Base-by-base conservation (phyloP, 352 stramenopile genomes). In the Phytophthora syringae region DNA sequence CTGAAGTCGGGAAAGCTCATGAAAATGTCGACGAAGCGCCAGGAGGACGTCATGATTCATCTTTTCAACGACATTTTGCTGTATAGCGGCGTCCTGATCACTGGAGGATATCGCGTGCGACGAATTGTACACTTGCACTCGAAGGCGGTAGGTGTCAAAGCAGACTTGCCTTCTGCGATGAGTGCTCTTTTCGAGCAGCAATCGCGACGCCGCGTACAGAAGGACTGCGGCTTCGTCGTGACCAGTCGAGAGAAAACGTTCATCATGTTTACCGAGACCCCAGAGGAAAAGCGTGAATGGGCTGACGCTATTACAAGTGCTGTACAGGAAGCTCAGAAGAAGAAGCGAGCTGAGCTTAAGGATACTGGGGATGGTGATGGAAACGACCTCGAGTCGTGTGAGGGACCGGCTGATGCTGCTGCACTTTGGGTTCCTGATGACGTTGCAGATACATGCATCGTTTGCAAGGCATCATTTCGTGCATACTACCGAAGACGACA, bases 31-130 rank as follows among this genome's bases (percentile, higher is more conserved):
- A 94, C 85, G 1, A 90, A 89, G 60, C 80, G 86, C 11, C 77
- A 80, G 40, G 86, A 96, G 60, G 81, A 94, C 20, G 83, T 96
- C 15, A 84, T 93, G 72, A 68, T 96, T 24, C 88, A 96, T 52
- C 54, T 96, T 18, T 96, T 96, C 58, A 96, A 94, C 56, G 88
- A 96, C 45, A 76, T 96, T 18, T 50, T 96, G 36, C 72, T 96
- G 28, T 96, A 94, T 71, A 96, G 88, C 36, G 81, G 77, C 18
- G 72, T 93, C 45, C 52, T 93, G 0, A 79, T 92, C 39, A 91
- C 82, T 0, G 85, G 86, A 24, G 86, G 83, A 16, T 95, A 90
- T 48, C 84, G 84, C 7, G 69, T 92, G 10, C 84, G 88, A 5
- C 74, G 85, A 36, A 74, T 92, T 51, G 79, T 95, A 12, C 69